phyloP scores from a whole-genome alignment of 192 early-diverging fungal species.

The Coemansia sp. region DNA sequence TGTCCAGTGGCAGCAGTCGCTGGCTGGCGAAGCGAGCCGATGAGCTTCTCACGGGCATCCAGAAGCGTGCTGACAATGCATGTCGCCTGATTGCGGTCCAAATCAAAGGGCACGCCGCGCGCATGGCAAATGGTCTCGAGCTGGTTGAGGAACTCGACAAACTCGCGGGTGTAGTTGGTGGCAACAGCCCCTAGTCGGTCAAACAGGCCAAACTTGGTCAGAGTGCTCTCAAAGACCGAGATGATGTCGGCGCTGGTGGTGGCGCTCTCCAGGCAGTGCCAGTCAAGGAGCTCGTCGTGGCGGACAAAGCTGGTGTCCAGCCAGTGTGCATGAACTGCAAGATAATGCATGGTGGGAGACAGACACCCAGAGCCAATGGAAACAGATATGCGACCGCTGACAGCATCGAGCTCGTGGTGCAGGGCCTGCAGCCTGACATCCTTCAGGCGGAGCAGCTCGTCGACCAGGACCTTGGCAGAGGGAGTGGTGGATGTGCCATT shows the following conservation, averaged over 20 bases:
- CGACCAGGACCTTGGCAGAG: slow-evolving; percentile 25
- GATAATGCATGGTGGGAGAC: slow-evolving; percentile 22
- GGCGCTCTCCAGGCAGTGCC: slow-evolving; percentile 42
- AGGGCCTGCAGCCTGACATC: slow-evolving; percentile 20
- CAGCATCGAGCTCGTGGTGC: slow-evolving; percentile 24
- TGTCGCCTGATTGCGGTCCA: slow-evolving; percentile 52
- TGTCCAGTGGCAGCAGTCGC: background rate
- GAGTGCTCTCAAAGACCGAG: slow-evolving; percentile 46
- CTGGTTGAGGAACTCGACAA: slow-evolving; percentile 56
- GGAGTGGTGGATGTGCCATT: slow-evolving; percentile 19
- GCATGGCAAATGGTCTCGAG: slow-evolving; percentile 53
- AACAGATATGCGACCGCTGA: slow-evolving; percentile 32
- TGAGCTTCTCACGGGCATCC: slow-evolving; percentile 41
- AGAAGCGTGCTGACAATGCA: slow-evolving; percentile 44
- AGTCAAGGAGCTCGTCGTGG: slow-evolving; percentile 42
- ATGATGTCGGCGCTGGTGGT: slow-evolving; percentile 50
- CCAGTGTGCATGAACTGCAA: slow-evolving; percentile 52
- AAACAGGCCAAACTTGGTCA: slow-evolving; percentile 42
- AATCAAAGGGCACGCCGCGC: slow-evolving; percentile 45
- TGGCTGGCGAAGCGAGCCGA: slow-evolving; percentile 18
- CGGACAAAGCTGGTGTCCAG: slow-evolving; percentile 33
- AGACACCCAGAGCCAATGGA: slow-evolving; percentile 42
- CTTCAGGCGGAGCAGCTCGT: slow-evolving; percentile 30
- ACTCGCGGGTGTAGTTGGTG: slow-evolving; percentile 54
- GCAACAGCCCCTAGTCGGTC: slow-evolving; percentile 37